Conservation (phyloP, 345 rosid species). For the Aquilaria yunnanensis region DNA sequence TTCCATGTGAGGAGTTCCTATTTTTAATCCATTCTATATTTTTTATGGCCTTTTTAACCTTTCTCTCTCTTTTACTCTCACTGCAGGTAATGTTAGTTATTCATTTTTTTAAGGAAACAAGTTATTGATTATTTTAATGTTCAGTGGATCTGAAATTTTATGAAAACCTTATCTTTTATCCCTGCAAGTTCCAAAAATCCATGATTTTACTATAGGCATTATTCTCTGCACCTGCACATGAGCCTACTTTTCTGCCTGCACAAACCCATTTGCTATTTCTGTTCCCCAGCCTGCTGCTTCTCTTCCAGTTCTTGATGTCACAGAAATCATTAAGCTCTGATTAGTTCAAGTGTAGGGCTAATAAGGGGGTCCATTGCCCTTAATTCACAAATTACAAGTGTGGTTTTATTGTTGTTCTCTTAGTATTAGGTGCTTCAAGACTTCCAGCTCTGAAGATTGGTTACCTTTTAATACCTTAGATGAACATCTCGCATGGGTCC, state of each 20-base stretch:
- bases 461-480: slow-evolving; percentile 8
- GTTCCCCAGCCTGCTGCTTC: slow-evolving; percentile 5
- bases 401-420: not conserved
- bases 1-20: not conserved
- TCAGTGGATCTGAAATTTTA: slow-evolving; percentile 9
- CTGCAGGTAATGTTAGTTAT: not conserved
- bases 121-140: slow-evolving; percentile 2
- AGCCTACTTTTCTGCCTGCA: slow-evolving; percentile 12
- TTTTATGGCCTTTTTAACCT: too few species aligned
- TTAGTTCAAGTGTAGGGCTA: not conserved
- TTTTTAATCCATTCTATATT: not conserved
- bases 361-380: not conserved
- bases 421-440: not conserved
- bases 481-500: slow-evolving; percentile 11
- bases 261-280: slow-evolving; percentile 22
- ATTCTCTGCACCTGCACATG: slow-evolving; percentile 11
- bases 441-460: slow-evolving; percentile 11
- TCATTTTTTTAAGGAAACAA: not conserved
- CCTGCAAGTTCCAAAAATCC: slow-evolving; percentile 18
- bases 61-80: not conserved
- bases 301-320: slow-evolving; percentile 6
- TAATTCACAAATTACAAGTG: too few species aligned
- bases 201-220: slow-evolving; percentile 20
- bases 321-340: slow-evolving; percentile 14
- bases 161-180: slow-evolving; percentile 4